These are phyloP conservation scores for Cryphonectria radicalis DNA, from an alignment of 2,329 filamentous ascomycete genomes.

Conservation along the genomic window DNA sequence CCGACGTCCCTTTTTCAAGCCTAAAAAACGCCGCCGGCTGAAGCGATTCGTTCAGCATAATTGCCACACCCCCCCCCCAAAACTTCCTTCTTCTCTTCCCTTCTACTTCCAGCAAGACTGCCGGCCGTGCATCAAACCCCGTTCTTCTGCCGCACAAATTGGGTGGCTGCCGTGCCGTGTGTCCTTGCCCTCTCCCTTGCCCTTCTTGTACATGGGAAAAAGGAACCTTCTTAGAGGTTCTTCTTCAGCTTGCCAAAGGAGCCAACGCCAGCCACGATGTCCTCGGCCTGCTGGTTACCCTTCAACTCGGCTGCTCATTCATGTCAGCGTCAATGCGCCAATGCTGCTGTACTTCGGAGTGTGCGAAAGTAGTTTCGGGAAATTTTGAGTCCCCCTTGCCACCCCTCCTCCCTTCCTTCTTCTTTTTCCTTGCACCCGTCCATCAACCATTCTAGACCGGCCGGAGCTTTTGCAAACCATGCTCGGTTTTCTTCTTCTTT, in stretches of 20 bases:
- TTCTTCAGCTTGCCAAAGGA: constrained; percentile 40
- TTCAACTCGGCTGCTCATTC: constrained; percentile 39
- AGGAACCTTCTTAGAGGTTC: constrained; percentile 30
- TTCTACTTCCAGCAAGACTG: background rate
- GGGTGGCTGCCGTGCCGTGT: background rate
- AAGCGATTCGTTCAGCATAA: background rate
- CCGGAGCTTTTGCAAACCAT: background rate
- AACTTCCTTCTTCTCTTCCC: background rate
- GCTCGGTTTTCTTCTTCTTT: background rate
- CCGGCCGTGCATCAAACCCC: background rate
- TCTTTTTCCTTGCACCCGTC: too few species aligned
- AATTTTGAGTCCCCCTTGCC: background rate
- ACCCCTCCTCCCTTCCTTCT: background rate
- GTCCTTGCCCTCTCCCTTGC: background rate
- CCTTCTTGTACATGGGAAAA: background rate
- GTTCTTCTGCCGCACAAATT: background rate
- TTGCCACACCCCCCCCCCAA: background rate
- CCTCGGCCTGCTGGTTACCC: constrained; percentile 42
- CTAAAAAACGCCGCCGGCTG: background rate
- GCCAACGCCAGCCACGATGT: constrained; percentile 38
- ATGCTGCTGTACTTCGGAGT: background rate
- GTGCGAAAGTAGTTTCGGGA: background rate
- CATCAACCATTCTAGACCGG: background rate
- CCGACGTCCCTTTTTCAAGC: background rate
- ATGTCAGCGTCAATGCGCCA: constrained; percentile 3